Base-by-base conservation (phyloP, 345 rosid genomes). In the Xanthoceras sorbifolium region DNA sequence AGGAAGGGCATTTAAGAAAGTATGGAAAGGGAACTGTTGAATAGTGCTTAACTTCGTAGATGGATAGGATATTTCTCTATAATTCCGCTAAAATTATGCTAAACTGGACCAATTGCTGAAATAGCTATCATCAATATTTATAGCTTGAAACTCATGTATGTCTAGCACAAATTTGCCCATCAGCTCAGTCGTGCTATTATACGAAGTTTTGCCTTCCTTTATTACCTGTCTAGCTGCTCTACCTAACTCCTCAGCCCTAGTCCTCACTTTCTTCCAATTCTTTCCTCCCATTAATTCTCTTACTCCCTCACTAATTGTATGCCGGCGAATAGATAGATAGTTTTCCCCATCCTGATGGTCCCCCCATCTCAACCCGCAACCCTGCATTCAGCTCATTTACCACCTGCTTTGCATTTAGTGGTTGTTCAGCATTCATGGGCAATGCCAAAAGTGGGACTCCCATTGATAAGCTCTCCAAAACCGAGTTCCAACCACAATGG, bases 401-500 rank as follows among this genome's bases (percentile, higher is more conserved):
- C 32, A 48, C 69, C 22, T 74, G 77, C 60, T 63, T 74, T 29
- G 48, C 46, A 31, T 48, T 29, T 18, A 20, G 22, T n/a, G 67
- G 57, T 61, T 61, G 61, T 34, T 73, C 25, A 1, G 48, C 52
- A 10, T 74, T 48, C 46, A 63, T 31, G 31, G 48, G 48, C 38
- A 73, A 40, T 26, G 59, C 65, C 32, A 71, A 22, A 23, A 71
- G 31, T 29, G 29, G n/a, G 63, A 74, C 11, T 63, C 63, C 46
- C 71, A 46, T 64, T 32, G 61, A 22, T 48, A 46, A 11, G 32
- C 63, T 67, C 23, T 70, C 77, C 5, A 77, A 32, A 25, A 77
- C 64, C 0, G 79, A 83, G 54, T 77, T 82, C 78, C 80, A 68
- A 22, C 80, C 78, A 25, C 82, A 78, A 2, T 79, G 85, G 29